These are phyloP conservation scores for Tilletiopsis washingtonensis DNA, from an alignment of 1,284 basidiomycete species.

Conservation along the genomic window DNA sequence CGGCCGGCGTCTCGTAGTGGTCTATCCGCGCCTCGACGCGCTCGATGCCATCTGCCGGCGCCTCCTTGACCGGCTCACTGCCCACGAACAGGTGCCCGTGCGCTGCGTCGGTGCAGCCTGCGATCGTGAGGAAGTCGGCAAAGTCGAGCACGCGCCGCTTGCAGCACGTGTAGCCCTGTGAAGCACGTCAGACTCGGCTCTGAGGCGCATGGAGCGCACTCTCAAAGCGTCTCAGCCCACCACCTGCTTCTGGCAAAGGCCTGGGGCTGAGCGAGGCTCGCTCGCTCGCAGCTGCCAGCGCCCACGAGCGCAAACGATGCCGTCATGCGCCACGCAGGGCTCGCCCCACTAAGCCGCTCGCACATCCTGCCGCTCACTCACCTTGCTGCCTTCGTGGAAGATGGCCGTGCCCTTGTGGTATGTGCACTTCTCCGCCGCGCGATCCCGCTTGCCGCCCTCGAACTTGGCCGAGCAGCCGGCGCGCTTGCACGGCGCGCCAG, in stretches of 20 bases:
- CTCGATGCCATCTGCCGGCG: constrained; percentile 13
- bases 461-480: constrained; percentile 22
- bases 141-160: constrained; percentile 44
- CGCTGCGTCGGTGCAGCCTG: constrained; percentile 31
- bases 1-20: constrained; percentile 44
- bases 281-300: too few relatives aligned
- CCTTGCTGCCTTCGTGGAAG: constrained; percentile 46
- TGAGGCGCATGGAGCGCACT: too few relatives aligned
- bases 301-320: too few relatives aligned
- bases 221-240: too few relatives aligned
- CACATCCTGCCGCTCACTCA: constrained; percentile 1
- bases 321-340: too few relatives aligned
- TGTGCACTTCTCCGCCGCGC: constrained; percentile 23
- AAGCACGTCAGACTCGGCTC: too few relatives aligned
- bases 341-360: too few relatives aligned
- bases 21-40: constrained; percentile 36
- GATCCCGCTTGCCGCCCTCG: constrained; percentile 16
- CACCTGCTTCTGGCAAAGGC: too few relatives aligned
- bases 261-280: too few relatives aligned
- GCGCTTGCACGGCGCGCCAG: constrained; percentile 26
- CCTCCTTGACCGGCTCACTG: constrained; percentile 2
- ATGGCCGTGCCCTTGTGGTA: constrained; percentile 41
- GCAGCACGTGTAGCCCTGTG: constrained; percentile 40
- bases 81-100: constrained; percentile 39
- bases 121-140: constrained; percentile 42